These are phyloP conservation scores for Zygoascus bituminiphila DNA, from an alignment of 805 yeast genomes.

Conservation along the genomic window DNA sequence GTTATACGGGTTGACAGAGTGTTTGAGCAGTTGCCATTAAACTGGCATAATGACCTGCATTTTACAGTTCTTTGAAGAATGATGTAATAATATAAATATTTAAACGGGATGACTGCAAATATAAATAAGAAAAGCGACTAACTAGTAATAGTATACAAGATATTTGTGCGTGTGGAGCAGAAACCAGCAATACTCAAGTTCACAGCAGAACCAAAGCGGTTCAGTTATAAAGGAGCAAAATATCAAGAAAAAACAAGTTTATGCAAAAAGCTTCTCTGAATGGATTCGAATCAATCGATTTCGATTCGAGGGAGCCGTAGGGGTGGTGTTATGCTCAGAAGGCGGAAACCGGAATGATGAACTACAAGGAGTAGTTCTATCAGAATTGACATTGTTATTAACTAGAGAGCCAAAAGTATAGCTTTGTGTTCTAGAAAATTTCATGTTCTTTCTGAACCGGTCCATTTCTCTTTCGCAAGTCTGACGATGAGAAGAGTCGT, in stretches of 20 bases:
- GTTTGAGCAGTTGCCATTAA: background rate
- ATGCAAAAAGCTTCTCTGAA: conserved; percentile 3
- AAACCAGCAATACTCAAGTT: too few relatives aligned
- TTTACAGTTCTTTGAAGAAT: background rate
- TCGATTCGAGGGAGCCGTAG: conserved; percentile 8
- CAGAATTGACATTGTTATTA: background rate
- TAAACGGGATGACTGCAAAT: conserved; percentile 1
- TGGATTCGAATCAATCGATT: conserved; percentile 1
- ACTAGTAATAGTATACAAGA: too few relatives aligned
- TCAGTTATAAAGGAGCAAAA: too few relatives aligned
- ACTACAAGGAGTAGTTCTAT: background rate
- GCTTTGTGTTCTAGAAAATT: conserved; percentile 19
- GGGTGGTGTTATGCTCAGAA: conserved; percentile 10
- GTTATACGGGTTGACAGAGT: too few relatives aligned
- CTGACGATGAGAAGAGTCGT: conserved; percentile 41
- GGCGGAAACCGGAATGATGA: conserved; percentile 14
- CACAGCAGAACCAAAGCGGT: too few relatives aligned
- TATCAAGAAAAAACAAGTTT: background rate
- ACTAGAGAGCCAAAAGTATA: conserved; percentile 12
- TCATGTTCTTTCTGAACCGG: conserved; percentile 41
- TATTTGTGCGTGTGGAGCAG: too few relatives aligned
- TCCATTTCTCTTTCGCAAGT: conserved; percentile 48
- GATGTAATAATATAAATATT: background rate
- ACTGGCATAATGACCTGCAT: background rate
- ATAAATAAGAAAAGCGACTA: conserved; percentile 1